These are phyloP conservation scores for Salix suchowensis DNA, from an alignment of 345 rosid species.

Conservation along the genomic window DNA sequence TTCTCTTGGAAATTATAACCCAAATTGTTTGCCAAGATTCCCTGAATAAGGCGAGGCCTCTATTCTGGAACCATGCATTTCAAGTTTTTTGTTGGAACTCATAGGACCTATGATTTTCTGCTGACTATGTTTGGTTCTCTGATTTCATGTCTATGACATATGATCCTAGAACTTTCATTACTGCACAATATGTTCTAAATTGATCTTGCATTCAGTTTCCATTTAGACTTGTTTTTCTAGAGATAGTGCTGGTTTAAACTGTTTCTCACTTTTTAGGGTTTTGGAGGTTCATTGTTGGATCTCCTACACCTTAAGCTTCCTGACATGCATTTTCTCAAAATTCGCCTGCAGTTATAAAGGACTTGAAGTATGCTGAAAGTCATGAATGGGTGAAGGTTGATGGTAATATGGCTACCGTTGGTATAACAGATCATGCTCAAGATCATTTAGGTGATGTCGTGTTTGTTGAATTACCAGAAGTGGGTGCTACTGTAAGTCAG, in stretches of 20 bases:
- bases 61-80: neutral
- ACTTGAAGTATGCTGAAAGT: conserved; percentile 75
- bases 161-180: neutral
- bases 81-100: neutral
- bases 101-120: neutral
- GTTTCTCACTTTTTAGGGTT: neutral
- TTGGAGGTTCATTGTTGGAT: neutral
- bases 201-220: neutral
- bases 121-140: neutral
- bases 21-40: neutral
- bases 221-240: neutral
- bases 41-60: neutral
- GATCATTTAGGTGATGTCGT: conserved; percentile 97
- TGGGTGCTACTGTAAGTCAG: conserved; percentile 56
- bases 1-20: neutral
- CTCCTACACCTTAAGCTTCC: neutral
- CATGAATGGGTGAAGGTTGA: conserved; percentile 95
- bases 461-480: conserved; percentile 83
- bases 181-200: neutral
- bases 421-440: conserved; percentile 97
- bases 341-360: conserved; percentile 58
- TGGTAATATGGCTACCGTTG: conserved; percentile 68
- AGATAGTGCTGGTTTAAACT: no score
- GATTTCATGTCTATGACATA: neutral
- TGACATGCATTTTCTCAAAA: neutral